A percentile compares a stretch with the other conserved stretches of the same genome.
Evolutionary conservation across 495 filamentous ascomycete species (phyloP).

Genomic region (Penicillium crystallinum): DNA sequence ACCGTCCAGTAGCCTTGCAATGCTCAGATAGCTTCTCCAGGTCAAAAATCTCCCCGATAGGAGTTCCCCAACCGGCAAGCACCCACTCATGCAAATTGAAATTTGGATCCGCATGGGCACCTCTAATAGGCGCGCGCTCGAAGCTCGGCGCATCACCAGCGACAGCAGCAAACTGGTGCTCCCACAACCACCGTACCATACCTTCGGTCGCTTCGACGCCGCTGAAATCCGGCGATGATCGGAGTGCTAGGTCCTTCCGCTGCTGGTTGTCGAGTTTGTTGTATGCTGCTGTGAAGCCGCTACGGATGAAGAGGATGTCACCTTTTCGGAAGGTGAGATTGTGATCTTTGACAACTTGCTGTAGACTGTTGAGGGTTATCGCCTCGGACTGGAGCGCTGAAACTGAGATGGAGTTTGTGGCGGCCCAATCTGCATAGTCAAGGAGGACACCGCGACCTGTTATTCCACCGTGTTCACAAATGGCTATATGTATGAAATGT

Average conservation of each 20-base stretch:
- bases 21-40: constrained; percentile 42
- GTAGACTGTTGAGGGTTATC: constrained; percentile 33
- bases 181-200: constrained; percentile 40
- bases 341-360: constrained; percentile 26
- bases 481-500: constrained; percentile 12
- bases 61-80: constrained; percentile 49
- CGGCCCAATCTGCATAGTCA: constrained; percentile 47
- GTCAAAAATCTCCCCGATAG: constrained; percentile 55
- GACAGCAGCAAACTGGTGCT: constrained; percentile 44
- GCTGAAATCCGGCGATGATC: constrained; percentile 20
- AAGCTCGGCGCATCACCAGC: constrained; percentile 38
- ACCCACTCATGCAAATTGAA: constrained; percentile 46
- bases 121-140: constrained; percentile 24
- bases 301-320: constrained; percentile 47
- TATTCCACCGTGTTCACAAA: constrained; percentile 29
- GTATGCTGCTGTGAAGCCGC: constrained; percentile 39
- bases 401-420: constrained; percentile 21
- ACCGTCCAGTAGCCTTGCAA: constrained; percentile 39
- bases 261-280: constrained; percentile 21
- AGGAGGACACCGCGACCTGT: constrained; percentile 49
- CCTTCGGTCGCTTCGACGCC: constrained; percentile 37
- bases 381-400: constrained; percentile 26
- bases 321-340: constrained; percentile 34
- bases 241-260: constrained; percentile 17
- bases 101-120: constrained; percentile 15